Base-by-base conservation (phyloP, 306 rosid genomes). In the Canavalia ensiformis region DNA sequence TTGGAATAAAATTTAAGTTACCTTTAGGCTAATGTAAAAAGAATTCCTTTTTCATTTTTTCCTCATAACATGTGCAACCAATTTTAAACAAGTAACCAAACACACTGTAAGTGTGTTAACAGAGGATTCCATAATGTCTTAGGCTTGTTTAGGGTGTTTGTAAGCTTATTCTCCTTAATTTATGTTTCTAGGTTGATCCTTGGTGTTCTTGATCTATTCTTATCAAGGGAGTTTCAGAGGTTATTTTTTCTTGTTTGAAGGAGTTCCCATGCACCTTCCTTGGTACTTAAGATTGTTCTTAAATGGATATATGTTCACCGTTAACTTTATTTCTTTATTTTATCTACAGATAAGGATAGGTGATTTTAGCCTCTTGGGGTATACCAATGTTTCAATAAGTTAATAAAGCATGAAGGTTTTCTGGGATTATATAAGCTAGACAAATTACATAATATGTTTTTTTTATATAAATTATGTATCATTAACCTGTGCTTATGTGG, bases 401-500 rank as follows among this genome's bases (percentile, higher is more conserved):
- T 95, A 74, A 12, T 86, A 8, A 87, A 89, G 89, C 83, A 83
- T 69, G 98, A 95, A 92, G 98, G 99, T 12, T 84, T 89, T 74
- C 85, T 29, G 55, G 99, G 98, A 79, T 90, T 95, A 85, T 95
- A 93, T 10, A 93, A 83, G 98, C 93, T 91, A 89, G 90, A 82
- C 68, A 81, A 56, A 56, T 66, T 39, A 66, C 29, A 18, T 59
- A n/a, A 50, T 55, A 55, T 64, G 56, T 55, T 7, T 9, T 12
- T 25, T 29, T 37, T 8, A 55, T 31, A 13, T 44, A 33, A 25
- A 5, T 76, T n/a, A 64, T 51, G 47, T 51, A 8, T 63, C 67
- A 78, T 45, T 75, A 70, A 65, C 75, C 59, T 72, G 8, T 66
- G 58, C 47, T 51, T 67, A 31, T 75, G 72, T 79, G 84, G 29